phyloP scores from a whole-genome alignment of 2,329 filamentous ascomycete genomes.

The Venturiaceae sp. region DNA sequence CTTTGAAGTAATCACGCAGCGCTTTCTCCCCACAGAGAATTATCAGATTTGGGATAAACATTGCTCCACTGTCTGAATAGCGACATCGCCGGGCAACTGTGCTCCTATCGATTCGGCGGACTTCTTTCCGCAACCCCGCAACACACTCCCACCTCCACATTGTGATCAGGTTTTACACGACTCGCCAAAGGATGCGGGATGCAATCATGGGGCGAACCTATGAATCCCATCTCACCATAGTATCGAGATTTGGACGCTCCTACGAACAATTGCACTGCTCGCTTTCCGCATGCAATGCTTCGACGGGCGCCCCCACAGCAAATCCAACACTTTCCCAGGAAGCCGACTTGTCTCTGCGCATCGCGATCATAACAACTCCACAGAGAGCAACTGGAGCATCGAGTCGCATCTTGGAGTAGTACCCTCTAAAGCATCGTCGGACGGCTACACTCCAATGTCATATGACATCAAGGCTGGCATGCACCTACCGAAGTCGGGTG shows the following conservation, averaged over 20 bases:
- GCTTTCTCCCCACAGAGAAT: background rate
- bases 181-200: background rate
- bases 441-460: background rate
- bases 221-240: background rate
- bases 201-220: background rate
- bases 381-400: too few relatives aligned
- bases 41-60: background rate
- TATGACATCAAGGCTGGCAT: background rate
- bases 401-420: too few relatives aligned
- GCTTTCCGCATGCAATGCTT: background rate
- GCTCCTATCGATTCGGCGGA: background rate
- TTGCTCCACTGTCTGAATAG: background rate
- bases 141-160: background rate
- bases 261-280: too few relatives aligned
- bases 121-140: background rate
- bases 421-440: background rate
- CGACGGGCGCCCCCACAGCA: background rate
- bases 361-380: too few relatives aligned
- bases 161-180: background rate
- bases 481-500: background rate
- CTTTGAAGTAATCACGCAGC: background rate
- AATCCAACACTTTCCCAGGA: too few relatives aligned
- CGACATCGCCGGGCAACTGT: background rate
- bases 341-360: too few relatives aligned
- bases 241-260: background rate